Evolutionary conservation across 805 yeast species (phyloP), one percentile per base, ranked within the genome.

Genomic region (Zygosaccharomyces pseudorouxii): DNA sequence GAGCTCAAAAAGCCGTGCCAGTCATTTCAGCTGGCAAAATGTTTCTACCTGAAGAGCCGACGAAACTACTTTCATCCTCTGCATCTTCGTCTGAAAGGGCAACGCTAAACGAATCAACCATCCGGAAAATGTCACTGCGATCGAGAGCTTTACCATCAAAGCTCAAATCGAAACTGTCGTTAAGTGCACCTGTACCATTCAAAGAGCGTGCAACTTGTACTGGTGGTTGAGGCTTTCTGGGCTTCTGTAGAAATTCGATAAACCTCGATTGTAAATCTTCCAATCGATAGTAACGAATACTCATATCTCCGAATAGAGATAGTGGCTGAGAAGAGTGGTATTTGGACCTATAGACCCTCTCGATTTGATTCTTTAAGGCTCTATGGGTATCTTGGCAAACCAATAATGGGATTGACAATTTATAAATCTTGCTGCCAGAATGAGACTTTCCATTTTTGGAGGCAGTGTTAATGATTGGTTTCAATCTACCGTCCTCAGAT

Each of bases 111-210:
- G 71, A 65, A 48, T 72, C 75, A 4, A 72, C 73, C 55, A 72
- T 59, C 39, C 70, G 65, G 36, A 71, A 70, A 11, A 71, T 54
- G 55, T 72, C 77, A 48, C 69, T 69, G 46, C 65, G 67, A 55
- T 71, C 72, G 65, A 72, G 60, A 2, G 76, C 77, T 50, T 72
- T 72, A 8, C 77, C 77, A 53, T 72, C 77, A 49, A 72, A 72
- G 57, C 75, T 71, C 45, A 72, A 50, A 20, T 72, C 77, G 60
- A 71, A 68, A 45, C 62, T 60, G 29, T 64, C 67, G 38, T 63
- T 59, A 30, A 40, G 28, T 1, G 67, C 56, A 1, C 65, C 53
- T 19, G 43, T 39, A 25, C 50, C 29, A 5, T 44, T 27, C 23
- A 52, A 33, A 19, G 51, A 46, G 38, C 53, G 49, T n/a, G 23